phyloP scores from a whole-genome alignment of 306 rosid genomes.

The Quercus suber region DNA sequence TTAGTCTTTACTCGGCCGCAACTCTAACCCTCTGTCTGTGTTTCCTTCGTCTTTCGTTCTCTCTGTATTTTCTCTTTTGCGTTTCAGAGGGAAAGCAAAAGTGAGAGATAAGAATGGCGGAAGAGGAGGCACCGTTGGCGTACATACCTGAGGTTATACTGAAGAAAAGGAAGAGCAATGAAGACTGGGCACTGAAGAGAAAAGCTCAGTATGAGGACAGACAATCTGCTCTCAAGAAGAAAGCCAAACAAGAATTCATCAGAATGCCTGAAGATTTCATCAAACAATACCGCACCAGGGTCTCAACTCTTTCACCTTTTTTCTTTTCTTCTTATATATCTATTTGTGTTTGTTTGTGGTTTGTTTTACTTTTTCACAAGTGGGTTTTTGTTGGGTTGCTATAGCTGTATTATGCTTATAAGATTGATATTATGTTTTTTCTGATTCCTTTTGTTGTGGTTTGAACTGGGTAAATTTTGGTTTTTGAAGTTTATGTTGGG shows the following conservation, averaged over 20 bases:
- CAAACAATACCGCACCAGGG: conserved; percentile 61
- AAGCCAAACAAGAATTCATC: conserved; percentile 41
- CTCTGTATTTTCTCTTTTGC: no score
- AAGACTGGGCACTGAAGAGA: conserved; percentile 46
- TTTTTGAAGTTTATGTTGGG: no score
- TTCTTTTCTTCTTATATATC: background rate
- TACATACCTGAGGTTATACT: conserved; percentile 45
- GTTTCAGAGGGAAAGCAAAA: background rate
- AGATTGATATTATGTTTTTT: no score
- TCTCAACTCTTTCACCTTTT: conserved; percentile 2
- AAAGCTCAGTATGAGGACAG: conserved; percentile 54
- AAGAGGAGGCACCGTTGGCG: conserved; percentile 30
- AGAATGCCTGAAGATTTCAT: conserved; percentile 82
- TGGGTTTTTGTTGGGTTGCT: no score
- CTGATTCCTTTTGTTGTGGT: no score
- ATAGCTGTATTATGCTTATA: no score
- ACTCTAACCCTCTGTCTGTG: no score
- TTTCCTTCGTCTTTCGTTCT: no score
- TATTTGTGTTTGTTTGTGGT: background rate
- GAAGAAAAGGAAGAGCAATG: conserved; percentile 53
- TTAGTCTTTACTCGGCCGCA: no score
- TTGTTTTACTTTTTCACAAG: no score
- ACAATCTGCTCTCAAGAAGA: conserved; percentile 31
- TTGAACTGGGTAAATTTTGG: no score
- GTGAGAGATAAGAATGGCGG: conserved; percentile 19